phyloP scores from a whole-genome alignment of 2,329 filamentous ascomycete species.

The Ceratocystis huliohia region DNA sequence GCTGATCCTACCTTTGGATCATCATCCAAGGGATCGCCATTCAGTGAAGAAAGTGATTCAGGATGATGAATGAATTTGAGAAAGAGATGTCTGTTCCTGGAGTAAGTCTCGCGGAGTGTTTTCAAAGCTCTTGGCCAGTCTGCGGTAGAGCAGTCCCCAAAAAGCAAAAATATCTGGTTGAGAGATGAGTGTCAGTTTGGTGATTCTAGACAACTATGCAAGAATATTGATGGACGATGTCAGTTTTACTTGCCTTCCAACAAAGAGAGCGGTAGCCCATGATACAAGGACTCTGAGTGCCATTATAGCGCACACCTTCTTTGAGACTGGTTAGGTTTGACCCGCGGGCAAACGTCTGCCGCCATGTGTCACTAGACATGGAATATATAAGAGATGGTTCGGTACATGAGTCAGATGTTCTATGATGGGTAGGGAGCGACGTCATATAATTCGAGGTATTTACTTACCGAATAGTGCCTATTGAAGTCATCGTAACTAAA shows the following conservation, averaged over 20 bases:
- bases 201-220: background rate
- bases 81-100: conserved; percentile 58
- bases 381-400: no score
- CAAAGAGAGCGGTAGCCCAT: conserved; percentile 72
- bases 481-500: background rate
- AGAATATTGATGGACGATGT: background rate
- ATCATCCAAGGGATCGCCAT: conserved; percentile 74
- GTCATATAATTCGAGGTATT: background rate
- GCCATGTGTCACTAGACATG: conserved; percentile 42
- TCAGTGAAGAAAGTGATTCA: conserved; percentile 57
- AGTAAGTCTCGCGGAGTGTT: conserved; percentile 62
- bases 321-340: conserved; percentile 49
- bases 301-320: conserved; percentile 49
- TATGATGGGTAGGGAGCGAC: background rate
- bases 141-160: conserved; percentile 49
- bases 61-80: conserved; percentile 74
- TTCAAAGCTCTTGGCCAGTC: conserved; percentile 57
- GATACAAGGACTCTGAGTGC: conserved; percentile 49
- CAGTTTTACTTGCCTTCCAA: conserved; percentile 60
- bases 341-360: conserved; percentile 46
- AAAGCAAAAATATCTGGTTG: conserved; percentile 63
- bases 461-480: conserved; percentile 9
- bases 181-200: background rate
- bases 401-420: background rate
- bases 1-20: conserved; percentile 43